Evolutionary conservation across 495 filamentous ascomycete species (phyloP).

Genomic region (Penicillium ochrochloron): DNA sequence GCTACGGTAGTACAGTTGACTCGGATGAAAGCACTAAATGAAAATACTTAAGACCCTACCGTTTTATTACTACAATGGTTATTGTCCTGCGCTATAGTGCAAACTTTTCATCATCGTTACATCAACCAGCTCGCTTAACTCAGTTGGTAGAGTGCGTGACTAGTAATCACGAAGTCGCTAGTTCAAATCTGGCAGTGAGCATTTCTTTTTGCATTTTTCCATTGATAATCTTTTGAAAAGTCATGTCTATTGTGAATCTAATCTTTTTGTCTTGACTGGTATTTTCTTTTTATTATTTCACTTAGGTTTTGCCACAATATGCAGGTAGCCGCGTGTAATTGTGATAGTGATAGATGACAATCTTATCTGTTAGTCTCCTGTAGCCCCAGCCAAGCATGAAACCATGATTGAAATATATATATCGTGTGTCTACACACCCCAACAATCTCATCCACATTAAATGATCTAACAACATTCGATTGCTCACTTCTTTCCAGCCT

Average conservation of each 20-base stretch:
- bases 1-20: too few species aligned
- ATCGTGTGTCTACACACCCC: background rate
- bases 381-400: background rate
- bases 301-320: background rate
- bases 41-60: too few species aligned
- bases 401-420: background rate
- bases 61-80: too few species aligned
- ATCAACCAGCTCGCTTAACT: conserved; percentile 6
- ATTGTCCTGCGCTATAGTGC: background rate
- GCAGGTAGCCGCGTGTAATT: background rate
- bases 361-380: background rate
- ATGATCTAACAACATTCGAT: background rate
- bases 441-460: background rate
- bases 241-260: background rate
- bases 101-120: background rate
- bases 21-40: too few species aligned
- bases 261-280: background rate
- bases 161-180: conserved; percentile 13
- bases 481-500: conserved; percentile 59
- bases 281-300: background rate
- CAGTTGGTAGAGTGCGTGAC: conserved; percentile 13
- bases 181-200: conserved; percentile 14
- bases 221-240: too few species aligned
- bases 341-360: background rate
- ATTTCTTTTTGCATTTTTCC: background rate